phyloP scores from a whole-genome alignment of 495 filamentous ascomycete species.

The Cenococcum geophilum region DNA sequence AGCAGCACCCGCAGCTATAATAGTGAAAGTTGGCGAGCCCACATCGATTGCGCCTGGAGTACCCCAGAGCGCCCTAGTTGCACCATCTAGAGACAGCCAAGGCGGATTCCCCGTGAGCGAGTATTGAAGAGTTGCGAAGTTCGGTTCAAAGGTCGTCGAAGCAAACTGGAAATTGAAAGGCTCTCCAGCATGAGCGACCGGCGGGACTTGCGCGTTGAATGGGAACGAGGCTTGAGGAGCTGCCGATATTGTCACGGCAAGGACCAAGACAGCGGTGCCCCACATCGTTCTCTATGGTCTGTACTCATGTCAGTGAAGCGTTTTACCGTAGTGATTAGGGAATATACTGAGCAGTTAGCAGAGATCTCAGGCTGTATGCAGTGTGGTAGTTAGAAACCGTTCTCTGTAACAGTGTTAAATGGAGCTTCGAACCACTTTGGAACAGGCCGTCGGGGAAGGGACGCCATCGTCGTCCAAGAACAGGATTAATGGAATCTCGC shows the following conservation, averaged over 20 bases:
- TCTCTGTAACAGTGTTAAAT: neutral
- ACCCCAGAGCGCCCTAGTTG: constrained; percentile 56
- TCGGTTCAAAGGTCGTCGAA: constrained; percentile 57
- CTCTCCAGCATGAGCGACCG: constrained; percentile 60
- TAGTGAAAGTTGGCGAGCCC: constrained; percentile 48
- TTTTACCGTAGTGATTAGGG: neutral
- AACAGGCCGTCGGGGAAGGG: neutral
- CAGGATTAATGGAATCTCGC: constrained; percentile 18
- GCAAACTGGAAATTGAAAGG: constrained; percentile 65
- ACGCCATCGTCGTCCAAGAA: constrained; percentile 2
- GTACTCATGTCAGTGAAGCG: neutral
- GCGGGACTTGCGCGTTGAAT: constrained; percentile 71
- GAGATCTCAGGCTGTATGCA: neutral
- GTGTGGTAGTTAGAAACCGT: neutral
- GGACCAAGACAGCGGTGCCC: constrained; percentile 7
- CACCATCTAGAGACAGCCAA: constrained; percentile 65
- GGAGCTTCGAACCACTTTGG: neutral
- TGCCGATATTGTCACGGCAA: constrained; percentile 37
- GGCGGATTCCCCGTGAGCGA: constrained; percentile 54
- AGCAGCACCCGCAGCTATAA: constrained; percentile 31
- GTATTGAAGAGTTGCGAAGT: constrained; percentile 51
- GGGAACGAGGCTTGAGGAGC: constrained; percentile 54
- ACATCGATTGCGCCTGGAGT: constrained; percentile 54
- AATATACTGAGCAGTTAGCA: neutral
- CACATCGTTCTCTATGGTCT: constrained; percentile 9